Conservation (phyloP, 2,329 filamentous ascomycete genomes). For the Curvularia sp. region DNA sequence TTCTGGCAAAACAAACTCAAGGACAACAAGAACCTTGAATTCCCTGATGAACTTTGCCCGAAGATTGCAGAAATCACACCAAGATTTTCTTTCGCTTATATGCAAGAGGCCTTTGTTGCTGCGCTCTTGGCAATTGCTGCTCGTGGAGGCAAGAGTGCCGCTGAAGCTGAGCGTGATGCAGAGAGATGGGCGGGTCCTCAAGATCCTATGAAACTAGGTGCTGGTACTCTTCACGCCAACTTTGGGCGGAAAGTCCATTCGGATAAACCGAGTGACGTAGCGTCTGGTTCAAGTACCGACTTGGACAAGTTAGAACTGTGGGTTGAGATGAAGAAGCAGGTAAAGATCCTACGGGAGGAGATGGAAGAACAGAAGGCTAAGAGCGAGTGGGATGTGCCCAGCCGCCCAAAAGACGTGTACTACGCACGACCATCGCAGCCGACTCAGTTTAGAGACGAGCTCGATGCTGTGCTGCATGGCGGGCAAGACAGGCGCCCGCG, state of each 20-base stretch:
- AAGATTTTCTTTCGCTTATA: conserved; percentile 56
- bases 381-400: conserved; percentile 7
- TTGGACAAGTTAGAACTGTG: conserved; percentile 51
- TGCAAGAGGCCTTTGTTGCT: conserved; percentile 55
- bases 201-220: conserved; percentile 29
- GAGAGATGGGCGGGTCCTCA: conserved; percentile 38
- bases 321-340: conserved; percentile 53
- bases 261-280: neutral
- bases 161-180: conserved; percentile 17
- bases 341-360: conserved; percentile 53
- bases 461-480: conserved; percentile 34
- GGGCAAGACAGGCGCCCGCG: conserved; percentile 10
- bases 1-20: conserved; percentile 55
- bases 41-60: conserved; percentile 51
- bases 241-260: conserved; percentile 8
- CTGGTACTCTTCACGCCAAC: conserved; percentile 17
- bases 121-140: conserved; percentile 49
- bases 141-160: conserved; percentile 26
- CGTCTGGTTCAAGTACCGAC: conserved; percentile 18
- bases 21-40: conserved; percentile 48
- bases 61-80: conserved; percentile 53
- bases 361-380: conserved; percentile 38
- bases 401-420: conserved; percentile 1
- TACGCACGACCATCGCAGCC: neutral
- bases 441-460: conserved; percentile 29